These are phyloP conservation scores for Rickenella mellea DNA, from an alignment of 768 basidiomycete genomes.

Conservation along the genomic window DNA sequence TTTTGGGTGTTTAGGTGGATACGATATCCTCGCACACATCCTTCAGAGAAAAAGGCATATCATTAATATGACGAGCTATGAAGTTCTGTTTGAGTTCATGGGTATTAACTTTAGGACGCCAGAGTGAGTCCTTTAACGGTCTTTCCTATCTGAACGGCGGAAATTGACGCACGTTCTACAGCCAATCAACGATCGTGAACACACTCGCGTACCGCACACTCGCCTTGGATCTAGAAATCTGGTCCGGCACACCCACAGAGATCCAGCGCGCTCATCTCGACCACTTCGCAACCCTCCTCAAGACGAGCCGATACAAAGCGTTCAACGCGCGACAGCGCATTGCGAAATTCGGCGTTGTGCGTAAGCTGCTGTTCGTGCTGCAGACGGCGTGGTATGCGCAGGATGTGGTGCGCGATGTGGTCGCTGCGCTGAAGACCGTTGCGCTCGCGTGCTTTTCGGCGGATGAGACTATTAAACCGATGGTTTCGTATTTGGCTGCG, in stretches of 20 bases:
- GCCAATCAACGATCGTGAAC: constrained; percentile 77
- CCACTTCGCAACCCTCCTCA: constrained; percentile 70
- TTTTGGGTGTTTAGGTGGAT: constrained; percentile 51
- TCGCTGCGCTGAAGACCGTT: constrained; percentile 52
- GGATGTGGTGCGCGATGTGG: constrained; percentile 39
- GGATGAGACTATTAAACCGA: constrained; percentile 73
- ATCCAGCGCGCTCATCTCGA: constrained; percentile 75
- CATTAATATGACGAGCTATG: constrained; percentile 74
- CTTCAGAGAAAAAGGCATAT: constrained; percentile 61
- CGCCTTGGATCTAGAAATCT: constrained; percentile 85
- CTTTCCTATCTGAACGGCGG: background rate
- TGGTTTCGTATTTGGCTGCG: constrained; percentile 79
- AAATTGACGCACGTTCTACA: constrained; percentile 21
- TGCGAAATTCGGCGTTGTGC: constrained; percentile 58
- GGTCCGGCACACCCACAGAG: constrained; percentile 62
- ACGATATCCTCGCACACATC: constrained; percentile 74
- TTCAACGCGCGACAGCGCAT: constrained; percentile 76
- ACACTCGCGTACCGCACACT: constrained; percentile 72
- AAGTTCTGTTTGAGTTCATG: constrained; percentile 76
- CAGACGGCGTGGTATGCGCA: constrained; percentile 69
- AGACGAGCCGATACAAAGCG: constrained; percentile 58
- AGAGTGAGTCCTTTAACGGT: constrained; percentile 41
- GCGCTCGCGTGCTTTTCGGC: constrained; percentile 60
- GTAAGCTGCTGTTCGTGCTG: constrained; percentile 71
- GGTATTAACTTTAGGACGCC: constrained; percentile 78